Conservation (phyloP, 179 eudicot species). For the Amaranthus tricolor region DNA sequence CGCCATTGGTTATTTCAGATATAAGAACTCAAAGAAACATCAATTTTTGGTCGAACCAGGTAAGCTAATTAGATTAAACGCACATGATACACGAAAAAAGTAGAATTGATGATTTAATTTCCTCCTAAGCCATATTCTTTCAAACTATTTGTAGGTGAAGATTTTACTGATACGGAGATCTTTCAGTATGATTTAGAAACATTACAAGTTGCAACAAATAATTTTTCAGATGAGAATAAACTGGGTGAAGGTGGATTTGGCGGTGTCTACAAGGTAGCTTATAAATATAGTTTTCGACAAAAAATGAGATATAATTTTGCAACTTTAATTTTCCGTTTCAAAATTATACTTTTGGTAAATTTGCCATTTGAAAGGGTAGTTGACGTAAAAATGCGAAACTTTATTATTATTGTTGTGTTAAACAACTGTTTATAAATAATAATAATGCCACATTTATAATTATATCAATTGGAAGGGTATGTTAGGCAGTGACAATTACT, state of each 20-base stretch:
- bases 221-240: constrained; percentile 22
- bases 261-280: constrained; percentile 32
- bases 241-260: constrained; percentile 43
- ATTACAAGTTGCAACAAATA: constrained; percentile 25
- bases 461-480: too few species aligned
- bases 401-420: too few species aligned
- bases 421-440: too few species aligned
- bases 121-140: background rate
- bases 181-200: constrained; percentile 23
- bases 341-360: too few species aligned
- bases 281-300: too few species aligned
- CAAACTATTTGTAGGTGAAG: constrained; percentile 3
- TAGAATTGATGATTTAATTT: background rate
- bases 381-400: too few species aligned
- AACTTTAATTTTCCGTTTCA: too few species aligned
- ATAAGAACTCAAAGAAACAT: background rate
- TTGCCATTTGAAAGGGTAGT: too few species aligned
- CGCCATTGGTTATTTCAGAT: background rate
- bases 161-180: constrained; percentile 17
- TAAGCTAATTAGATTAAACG: background rate
- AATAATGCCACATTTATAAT: too few species aligned
- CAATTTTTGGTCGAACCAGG: background rate
- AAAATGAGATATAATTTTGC: too few species aligned
- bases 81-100: too few species aligned
- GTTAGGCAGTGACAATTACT: too few species aligned